phyloP scores from a whole-genome alignment of 306 rosid species.

The Acacia confusa region DNA sequence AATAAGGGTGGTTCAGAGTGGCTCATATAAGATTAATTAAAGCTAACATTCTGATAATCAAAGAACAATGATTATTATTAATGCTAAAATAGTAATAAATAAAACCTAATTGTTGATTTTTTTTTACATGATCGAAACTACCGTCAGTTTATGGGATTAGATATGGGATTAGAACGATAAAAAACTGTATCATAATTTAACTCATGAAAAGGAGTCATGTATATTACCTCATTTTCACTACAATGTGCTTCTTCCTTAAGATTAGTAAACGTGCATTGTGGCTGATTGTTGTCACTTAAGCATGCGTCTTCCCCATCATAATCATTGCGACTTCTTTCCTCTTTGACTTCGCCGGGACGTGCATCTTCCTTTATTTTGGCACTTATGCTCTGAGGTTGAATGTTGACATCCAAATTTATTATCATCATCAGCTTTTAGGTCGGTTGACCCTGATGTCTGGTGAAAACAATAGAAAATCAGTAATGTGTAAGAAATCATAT shows the following conservation, averaged over 20 bases:
- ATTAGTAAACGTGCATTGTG: neutral
- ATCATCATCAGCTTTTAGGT: slow-evolving; percentile 37
- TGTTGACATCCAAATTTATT: slow-evolving; percentile 28
- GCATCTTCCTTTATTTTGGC: slow-evolving; percentile 36
- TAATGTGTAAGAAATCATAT: neutral
- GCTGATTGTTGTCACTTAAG: slow-evolving; percentile 17
- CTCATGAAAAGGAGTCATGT: neutral
- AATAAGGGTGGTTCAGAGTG: neutral
- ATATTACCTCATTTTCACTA: neutral
- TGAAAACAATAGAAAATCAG: slow-evolving; percentile 27
- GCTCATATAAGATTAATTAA: neutral
- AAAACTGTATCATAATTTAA: neutral
- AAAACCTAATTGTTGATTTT: no score
- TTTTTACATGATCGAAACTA: no score
- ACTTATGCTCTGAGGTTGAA: slow-evolving; percentile 32
- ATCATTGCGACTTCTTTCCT: slow-evolving; percentile 29
- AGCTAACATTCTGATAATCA: slow-evolving; percentile 15
- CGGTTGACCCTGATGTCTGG: slow-evolving; percentile 44
- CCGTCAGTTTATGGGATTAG: no score
- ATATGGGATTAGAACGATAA: neutral
- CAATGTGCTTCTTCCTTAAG: neutral
- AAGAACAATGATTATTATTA: slow-evolving; percentile 17
- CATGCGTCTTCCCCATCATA: slow-evolving; percentile 24
- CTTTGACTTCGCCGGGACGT: slow-evolving; percentile 29
- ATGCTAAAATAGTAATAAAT: neutral